Conservation (phyloP, 139 green algal genomes). For the Chlorella sp. region DNA sequence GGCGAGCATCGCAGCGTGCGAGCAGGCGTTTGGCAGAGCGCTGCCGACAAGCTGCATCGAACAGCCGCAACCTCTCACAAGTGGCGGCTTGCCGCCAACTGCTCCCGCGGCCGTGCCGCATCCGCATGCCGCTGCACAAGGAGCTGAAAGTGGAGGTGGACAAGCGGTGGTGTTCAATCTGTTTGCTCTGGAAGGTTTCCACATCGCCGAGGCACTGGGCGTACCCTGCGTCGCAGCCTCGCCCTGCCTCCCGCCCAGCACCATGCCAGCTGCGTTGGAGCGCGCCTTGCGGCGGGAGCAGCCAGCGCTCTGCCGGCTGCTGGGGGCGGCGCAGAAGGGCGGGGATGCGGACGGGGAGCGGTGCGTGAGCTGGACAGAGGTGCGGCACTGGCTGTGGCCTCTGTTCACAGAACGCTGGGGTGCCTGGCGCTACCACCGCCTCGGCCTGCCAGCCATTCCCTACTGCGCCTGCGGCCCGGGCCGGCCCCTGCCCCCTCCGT, state of each 20-base stretch:
- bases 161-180: conserved; percentile 72
- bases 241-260: conserved; percentile 68
- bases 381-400: conserved; percentile 83
- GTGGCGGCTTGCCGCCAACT: too few species aligned
- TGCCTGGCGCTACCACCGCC: conserved; percentile 43
- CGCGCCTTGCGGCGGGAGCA: conserved; percentile 29
- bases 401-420: conserved; percentile 70
- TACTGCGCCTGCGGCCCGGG: neutral
- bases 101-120: neutral
- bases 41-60: neutral
- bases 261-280: conserved; percentile 34
- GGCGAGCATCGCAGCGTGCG: conserved; percentile 10
- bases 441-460: conserved; percentile 51
- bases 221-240: conserved; percentile 50
- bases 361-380: conserved; percentile 43
- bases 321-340: conserved; percentile 13
- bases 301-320: conserved; percentile 29
- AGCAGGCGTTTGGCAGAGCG: neutral
- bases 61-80: too few species aligned
- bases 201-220: conserved; percentile 59
- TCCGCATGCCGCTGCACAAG: too few species aligned
- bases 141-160: too few species aligned
- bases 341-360: neutral
- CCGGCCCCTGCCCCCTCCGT: conserved; percentile 11
- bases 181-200: conserved; percentile 62